Base-by-base conservation (phyloP, 164 flowering plant genomes). In the Sextonia rubra region DNA sequence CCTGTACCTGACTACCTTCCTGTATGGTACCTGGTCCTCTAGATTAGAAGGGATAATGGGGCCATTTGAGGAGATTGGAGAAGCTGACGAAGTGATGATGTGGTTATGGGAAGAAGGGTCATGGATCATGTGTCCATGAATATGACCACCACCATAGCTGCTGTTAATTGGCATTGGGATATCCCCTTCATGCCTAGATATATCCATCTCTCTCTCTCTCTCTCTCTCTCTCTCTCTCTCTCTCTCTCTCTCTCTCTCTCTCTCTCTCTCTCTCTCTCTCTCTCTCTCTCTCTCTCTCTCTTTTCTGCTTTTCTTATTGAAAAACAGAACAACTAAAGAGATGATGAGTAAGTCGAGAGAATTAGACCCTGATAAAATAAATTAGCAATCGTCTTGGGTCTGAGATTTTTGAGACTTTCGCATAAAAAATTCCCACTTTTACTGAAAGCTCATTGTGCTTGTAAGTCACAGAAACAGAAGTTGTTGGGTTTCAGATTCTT, bases 91-190 rank as follows among this genome's bases (percentile, higher is more conserved):
- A 25, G 80, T 71, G 47, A 79, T 77, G 47, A 77, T 78, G 85
- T 83, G 85, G 70, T 79, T 84, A 69, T 79, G 85, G 52, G 78
- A 74, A 52, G 58, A 52, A 44, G 78, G 75, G 29, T 74, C 78
- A 61, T 82, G 87, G 78, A 82, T 84, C 77, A 86, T 61, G 73
- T 81, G 81, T 37, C 72, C 81, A 72, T 80, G 84, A n/a, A 74
- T 83, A 58, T 74, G 78, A 11, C 78, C 83, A 64, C 82, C 82
- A 68, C 55, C 83, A 79, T 78, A 86, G 64, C 79, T 65, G 79
- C 86, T 84, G 80, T 73, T 86, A 60, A 88, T 69, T 67, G 94
- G 94, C 52, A 87, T 82, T 71, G 94, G 87, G 70, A 87, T 86
- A n/a, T 84, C 89, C 17, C 74, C 91, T 32, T 84, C 87, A 67